Evolutionary conservation across 352 stramenopile species (phyloP), one percentile per base, ranked within the genome.

Genomic region (Phytophthora vignae): DNA sequence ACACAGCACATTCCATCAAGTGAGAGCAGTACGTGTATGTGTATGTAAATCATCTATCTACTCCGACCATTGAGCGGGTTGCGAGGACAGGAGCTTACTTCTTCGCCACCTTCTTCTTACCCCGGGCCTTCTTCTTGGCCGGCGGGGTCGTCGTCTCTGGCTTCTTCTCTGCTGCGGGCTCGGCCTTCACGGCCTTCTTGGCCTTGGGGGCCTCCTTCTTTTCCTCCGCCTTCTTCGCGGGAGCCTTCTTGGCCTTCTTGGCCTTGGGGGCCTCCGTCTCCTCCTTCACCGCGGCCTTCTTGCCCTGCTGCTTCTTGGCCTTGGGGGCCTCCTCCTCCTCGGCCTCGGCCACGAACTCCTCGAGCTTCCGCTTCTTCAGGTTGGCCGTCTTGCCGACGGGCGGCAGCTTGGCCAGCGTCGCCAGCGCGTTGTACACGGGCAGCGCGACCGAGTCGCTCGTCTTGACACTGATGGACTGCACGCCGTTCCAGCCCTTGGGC

Each of bases 391-490:
- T 92, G 49, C 67, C 62, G 17, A 86, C 74, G 5, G 82, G 69
- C 52, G 87, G 87, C 36, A 94, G 71, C 73, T 93, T 93, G 25
- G 84, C 73, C 33, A 90, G 63, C 55, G 84, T 56, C 14, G 86
- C 73, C 29, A 94, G 76, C 21, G 85, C 71, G 62, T 97, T 98
- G 74, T 98, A 99, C 49, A 99, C 84, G 27, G 94, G 95, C 54
- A 98, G 74, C n/a, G 91, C 78, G 10, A 97, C 78, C 66, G 90
- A 98, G 36, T 94, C 79, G 27, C 74, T 81, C 9, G 92, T 97
- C 83, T 98, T 98, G 69, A 99, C 77, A 60, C 74, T 90, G 82
- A 99, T 97, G 33, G 90, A 94, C 78, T 96, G 90, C 55, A 98
- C 88, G 77, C 97, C 97, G 53, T 87, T 83, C 95, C 95, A 99